These are phyloP conservation scores for Pleodorina starrii DNA, from an alignment of 139 green algal genomes.

Conservation along the genomic window DNA sequence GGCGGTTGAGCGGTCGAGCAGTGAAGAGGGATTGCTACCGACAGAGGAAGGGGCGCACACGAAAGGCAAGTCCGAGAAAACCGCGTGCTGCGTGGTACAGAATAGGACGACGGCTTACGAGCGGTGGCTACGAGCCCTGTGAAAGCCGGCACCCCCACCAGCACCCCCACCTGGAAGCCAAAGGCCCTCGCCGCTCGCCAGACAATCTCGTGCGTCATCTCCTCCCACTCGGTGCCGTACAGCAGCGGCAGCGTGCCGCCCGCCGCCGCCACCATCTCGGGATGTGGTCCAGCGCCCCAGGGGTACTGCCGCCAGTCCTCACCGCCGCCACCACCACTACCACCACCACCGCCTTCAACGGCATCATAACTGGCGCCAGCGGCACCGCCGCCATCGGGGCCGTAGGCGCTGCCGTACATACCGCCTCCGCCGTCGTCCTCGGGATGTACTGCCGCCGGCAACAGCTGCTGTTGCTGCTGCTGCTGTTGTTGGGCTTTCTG, in stretches of 20 bases:
- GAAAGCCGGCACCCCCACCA: too few relatives aligned
- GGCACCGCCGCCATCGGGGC: not conserved
- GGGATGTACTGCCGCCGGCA: not conserved
- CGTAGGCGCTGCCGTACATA: not conserved
- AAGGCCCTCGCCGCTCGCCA: conserved; percentile 12
- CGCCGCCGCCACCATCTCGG: conserved; percentile 7
- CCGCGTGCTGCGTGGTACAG: too few relatives aligned
- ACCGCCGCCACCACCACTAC: not conserved
- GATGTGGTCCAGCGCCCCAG: not conserved
- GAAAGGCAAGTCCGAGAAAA: too few relatives aligned
- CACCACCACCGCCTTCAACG: not conserved
- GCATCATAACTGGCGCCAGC: not conserved
- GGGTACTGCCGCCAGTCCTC: conserved; percentile 2
- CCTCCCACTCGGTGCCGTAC: not conserved
- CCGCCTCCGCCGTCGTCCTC: not conserved
- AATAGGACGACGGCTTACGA: too few relatives aligned
- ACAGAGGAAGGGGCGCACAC: too few relatives aligned
- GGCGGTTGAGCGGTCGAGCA: not conserved
- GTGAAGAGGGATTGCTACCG: too few relatives aligned
- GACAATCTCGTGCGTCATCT: conserved; percentile 8
- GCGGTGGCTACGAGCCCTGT: too few relatives aligned
- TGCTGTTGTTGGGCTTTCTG: too few relatives aligned
- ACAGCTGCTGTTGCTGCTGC: not conserved
- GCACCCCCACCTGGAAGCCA: conserved; percentile 40
- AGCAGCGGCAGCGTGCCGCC: conserved; percentile 7